phyloP scores from a whole-genome alignment of 2,329 filamentous ascomycete genomes.

The Coniochaeta prunicola region DNA sequence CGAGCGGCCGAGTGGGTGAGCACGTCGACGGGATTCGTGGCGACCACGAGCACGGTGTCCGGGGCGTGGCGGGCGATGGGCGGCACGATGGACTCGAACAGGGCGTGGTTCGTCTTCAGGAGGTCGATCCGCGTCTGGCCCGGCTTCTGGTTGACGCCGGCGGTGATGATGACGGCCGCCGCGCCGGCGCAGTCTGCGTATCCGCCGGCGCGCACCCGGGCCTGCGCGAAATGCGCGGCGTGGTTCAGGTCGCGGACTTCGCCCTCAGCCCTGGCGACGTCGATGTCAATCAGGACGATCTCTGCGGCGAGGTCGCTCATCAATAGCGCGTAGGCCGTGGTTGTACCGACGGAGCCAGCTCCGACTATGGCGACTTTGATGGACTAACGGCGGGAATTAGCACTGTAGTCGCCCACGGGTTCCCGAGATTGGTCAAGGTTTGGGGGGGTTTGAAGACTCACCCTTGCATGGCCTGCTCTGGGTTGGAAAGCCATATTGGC shows the following conservation, averaged over 20 bases:
- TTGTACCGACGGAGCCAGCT: conserved; percentile 22
- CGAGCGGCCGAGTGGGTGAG: conserved; percentile 19
- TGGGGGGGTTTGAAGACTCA: background rate
- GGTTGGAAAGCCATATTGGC: background rate
- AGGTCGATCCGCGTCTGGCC: conserved; percentile 23
- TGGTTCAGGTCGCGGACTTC: conserved; percentile 22
- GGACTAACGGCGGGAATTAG: background rate
- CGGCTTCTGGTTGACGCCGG: conserved; percentile 24
- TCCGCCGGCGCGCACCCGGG: conserved; percentile 16
- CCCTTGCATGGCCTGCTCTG: background rate
- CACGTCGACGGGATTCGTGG: conserved; percentile 24
- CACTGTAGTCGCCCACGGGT: background rate
- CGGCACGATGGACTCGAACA: conserved; percentile 20
- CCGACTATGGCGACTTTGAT: conserved; percentile 18
- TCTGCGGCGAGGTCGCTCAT: conserved; percentile 20
- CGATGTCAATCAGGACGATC: conserved; percentile 23
- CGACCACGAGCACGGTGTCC: conserved; percentile 21
- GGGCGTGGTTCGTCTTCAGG: conserved; percentile 21
- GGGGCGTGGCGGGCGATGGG: conserved; percentile 19
- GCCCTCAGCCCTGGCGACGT: conserved; percentile 18
- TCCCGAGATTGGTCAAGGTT: background rate
- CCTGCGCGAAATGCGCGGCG: conserved; percentile 21
- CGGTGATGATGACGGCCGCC: conserved; percentile 23
- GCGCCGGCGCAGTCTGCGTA: conserved; percentile 20
- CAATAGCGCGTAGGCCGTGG: conserved; percentile 22